phyloP scores from a whole-genome alignment of 345 rosid genomes.

The Corymbia maculata region DNA sequence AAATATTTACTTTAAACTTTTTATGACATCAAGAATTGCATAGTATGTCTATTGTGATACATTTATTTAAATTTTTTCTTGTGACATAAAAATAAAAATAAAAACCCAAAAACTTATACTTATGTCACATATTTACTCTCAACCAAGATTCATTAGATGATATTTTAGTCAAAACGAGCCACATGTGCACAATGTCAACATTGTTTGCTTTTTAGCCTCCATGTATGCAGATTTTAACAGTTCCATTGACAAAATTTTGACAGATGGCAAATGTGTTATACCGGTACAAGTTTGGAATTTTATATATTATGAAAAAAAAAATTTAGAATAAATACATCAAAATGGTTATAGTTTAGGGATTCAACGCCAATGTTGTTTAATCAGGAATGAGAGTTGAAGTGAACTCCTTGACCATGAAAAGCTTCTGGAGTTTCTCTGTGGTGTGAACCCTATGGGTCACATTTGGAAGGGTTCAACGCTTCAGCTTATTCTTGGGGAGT shows the following conservation, averaged over 20 bases:
- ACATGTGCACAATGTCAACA: not conserved
- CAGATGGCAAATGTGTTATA: not conserved
- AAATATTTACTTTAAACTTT: fast-evolving
- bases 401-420: not conserved
- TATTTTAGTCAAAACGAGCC: too few relatives aligned
- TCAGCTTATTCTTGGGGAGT: not conserved
- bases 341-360: too few relatives aligned
- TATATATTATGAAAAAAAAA: not conserved
- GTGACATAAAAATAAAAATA: fast-evolving
- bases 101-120: too few relatives aligned
- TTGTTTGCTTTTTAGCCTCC: not conserved
- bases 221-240: too few relatives aligned
- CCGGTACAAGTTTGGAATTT: not conserved
- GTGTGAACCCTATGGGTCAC: not conserved
- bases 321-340: not conserved
- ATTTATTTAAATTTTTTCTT: not conserved
- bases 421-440: not conserved
- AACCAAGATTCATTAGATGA: not conserved
- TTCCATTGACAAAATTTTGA: not conserved
- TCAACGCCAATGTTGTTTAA: too few relatives aligned
- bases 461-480: not conserved
- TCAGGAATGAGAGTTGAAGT: not conserved
- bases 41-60: too few relatives aligned
- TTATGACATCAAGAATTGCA: too few relatives aligned
- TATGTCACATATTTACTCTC: too few relatives aligned